Evolutionary conservation across 495 filamentous ascomycete genomes (phyloP).

Genomic region (Xylaria telfairii): DNA sequence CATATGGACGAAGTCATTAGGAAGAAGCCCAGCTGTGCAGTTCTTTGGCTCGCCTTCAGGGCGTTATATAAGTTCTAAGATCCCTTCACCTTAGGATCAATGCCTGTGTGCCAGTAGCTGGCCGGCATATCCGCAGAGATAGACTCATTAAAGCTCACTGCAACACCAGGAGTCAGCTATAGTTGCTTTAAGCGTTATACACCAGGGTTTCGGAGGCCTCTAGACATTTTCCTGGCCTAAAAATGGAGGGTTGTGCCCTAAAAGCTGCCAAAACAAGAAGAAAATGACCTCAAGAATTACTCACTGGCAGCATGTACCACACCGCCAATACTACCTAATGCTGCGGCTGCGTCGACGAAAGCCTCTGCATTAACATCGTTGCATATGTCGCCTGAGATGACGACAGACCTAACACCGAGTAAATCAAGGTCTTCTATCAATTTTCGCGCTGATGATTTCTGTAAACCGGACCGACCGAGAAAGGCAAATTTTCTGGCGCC

Average conservation of each 20-base stretch:
- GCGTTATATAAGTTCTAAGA: constrained; percentile 43
- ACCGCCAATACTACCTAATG: constrained; percentile 30
- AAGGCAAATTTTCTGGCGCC: constrained; percentile 60
- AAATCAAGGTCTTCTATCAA: constrained; percentile 42
- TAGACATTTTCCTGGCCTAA: too few species aligned
- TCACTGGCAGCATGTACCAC: constrained; percentile 36
- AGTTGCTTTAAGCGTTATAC: too few species aligned
- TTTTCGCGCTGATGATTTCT: constrained; percentile 28
- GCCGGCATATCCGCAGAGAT: constrained; percentile 49
- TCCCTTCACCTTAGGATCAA: constrained; percentile 52
- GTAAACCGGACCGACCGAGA: constrained; percentile 52
- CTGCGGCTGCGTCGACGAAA: neutral
- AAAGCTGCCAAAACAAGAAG: too few species aligned
- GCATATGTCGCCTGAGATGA: constrained; percentile 37
- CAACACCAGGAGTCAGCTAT: too few species aligned
- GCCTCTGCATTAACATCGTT: constrained; percentile 1
- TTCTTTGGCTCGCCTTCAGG: constrained; percentile 14
- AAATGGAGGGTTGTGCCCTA: too few species aligned
- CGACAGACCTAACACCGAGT: constrained; percentile 27
- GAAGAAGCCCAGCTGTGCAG: constrained; percentile 43
- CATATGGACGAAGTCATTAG: constrained; percentile 43
- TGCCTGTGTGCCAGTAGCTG: constrained; percentile 43
- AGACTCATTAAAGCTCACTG: constrained; percentile 53
- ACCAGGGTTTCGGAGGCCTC: too few species aligned
- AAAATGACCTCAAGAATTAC: too few species aligned